Percentiles rank a stretch among this genome's conserved stretches.
phyloP scores from a whole-genome alignment of 257 asterid species.

The Solanum sejunctum region DNA sequence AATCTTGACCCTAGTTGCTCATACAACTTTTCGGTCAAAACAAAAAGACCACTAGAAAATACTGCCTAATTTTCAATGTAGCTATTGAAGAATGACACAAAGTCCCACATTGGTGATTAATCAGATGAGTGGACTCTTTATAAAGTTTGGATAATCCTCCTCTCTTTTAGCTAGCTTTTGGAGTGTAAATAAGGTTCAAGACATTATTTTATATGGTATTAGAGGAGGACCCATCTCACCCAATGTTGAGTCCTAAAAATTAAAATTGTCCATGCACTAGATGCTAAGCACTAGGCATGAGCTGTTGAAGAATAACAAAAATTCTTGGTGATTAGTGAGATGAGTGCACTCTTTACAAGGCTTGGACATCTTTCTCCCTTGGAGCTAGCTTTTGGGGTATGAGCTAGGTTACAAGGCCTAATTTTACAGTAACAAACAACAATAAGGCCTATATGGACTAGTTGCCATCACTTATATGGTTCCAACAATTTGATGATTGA shows the following conservation, averaged over 20 bases:
- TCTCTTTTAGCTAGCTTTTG: background rate
- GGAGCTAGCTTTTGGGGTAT: too few relatives aligned
- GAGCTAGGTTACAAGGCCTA: background rate
- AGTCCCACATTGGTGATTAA: too few relatives aligned
- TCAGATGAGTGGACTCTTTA: constrained; percentile 36
- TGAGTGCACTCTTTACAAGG: constrained; percentile 34
- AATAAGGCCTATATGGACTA: background rate
- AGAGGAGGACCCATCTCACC: too few relatives aligned
- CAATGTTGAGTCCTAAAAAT: too few relatives aligned
- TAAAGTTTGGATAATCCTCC: constrained; percentile 30
- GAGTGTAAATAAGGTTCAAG: constrained; percentile 12
- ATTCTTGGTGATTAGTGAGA: too few relatives aligned
- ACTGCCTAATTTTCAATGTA: too few relatives aligned
- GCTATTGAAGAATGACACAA: too few relatives aligned
- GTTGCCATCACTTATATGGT: background rate
- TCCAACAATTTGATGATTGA: too few relatives aligned
- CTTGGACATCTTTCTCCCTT: constrained; percentile 32
- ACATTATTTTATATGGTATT: too few relatives aligned
- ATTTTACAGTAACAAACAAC: background rate
- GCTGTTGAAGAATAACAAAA: too few relatives aligned
- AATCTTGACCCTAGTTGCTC: background rate
- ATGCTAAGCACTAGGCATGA: too few relatives aligned
- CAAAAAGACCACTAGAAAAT: background rate
- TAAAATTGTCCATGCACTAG: too few relatives aligned
- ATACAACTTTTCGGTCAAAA: background rate